These are phyloP conservation scores for Nitzschia sp. DNA, from an alignment of 108 stramenopile species.

Conservation along the genomic window DNA sequence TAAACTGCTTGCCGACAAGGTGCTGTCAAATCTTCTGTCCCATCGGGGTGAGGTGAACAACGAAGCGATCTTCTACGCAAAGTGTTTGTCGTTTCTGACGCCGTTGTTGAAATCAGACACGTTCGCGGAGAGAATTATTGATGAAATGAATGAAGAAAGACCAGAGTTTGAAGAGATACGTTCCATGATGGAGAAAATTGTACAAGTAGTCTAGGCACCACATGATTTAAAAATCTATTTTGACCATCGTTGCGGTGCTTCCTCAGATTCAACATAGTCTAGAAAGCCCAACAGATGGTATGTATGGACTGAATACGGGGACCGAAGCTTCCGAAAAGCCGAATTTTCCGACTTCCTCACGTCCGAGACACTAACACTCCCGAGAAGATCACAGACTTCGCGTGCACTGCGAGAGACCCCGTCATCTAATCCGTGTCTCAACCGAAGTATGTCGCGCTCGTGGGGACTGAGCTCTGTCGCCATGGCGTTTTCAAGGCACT, in stretches of 20 bases:
- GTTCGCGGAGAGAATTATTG: not conserved
- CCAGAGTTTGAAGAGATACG: not conserved
- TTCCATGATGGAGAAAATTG: not conserved
- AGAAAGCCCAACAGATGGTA: slow-evolving; percentile 64
- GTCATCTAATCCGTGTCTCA: slow-evolving; percentile 81
- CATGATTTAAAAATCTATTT: too few species aligned
- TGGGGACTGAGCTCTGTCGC: slow-evolving; percentile 74
- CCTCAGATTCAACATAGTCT: slow-evolving; percentile 58
- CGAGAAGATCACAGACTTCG: slow-evolving; percentile 69
- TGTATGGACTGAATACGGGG: slow-evolving; percentile 58
- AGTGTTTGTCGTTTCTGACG: slow-evolving; percentile 15
- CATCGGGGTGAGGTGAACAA: slow-evolving; percentile 5
- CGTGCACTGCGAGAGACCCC: slow-evolving; percentile 59
- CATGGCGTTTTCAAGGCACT: slow-evolving; percentile 82
- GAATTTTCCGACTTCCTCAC: slow-evolving; percentile 56
- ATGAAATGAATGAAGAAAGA: not conserved
- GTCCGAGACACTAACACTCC: slow-evolving; percentile 44
- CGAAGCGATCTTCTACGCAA: slow-evolving; percentile 9
- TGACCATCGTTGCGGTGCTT: too few species aligned
- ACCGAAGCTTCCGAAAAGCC: slow-evolving; percentile 73
- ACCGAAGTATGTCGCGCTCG: slow-evolving; percentile 79
- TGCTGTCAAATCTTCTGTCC: not conserved
- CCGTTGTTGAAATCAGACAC: not conserved
- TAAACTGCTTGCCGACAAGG: slow-evolving; percentile 2
- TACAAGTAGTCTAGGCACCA: too few species aligned